A percentile compares a stretch with the other conserved stretches of the same genome.
Conservation (phyloP, 225 moss, liverwort and hornwort genomes). For the Pleurozium schreberi region DNA sequence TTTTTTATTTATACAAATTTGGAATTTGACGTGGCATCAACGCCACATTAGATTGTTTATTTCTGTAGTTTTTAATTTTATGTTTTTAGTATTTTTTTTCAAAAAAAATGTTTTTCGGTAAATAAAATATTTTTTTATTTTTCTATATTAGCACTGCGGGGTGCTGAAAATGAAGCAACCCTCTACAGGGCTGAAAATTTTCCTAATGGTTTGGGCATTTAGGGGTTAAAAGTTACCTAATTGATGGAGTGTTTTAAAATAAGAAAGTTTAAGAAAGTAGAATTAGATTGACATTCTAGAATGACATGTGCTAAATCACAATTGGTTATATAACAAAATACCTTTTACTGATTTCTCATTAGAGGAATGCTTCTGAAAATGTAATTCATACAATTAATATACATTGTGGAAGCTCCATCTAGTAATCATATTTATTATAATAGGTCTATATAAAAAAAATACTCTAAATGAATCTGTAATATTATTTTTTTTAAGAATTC, state of each 20-base stretch:
- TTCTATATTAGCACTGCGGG: too few species aligned
- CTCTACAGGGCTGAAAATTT: too few species aligned
- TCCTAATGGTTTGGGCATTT: too few species aligned
- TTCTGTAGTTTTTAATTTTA: too few species aligned
- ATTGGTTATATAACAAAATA: neutral
- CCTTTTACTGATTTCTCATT: neutral
- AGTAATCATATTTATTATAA: neutral
- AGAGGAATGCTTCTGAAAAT: neutral
- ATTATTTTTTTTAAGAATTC: too few species aligned
- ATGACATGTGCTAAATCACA: neutral
- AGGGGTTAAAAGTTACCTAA: neutral
- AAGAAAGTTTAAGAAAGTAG: neutral
- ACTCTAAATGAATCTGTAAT: neutral
- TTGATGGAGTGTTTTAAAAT: neutral
- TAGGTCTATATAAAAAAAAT: neutral
- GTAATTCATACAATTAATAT: neutral
- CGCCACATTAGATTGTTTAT: too few species aligned
- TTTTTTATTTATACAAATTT: too few species aligned
- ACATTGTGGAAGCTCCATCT: neutral
- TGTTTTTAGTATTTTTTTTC: too few species aligned
- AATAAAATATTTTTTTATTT: too few species aligned
- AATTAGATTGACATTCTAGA: neutral
- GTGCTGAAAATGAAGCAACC: too few species aligned
- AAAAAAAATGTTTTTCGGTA: too few species aligned
- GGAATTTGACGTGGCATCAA: too few species aligned